Percentiles rank a stretch among this genome's conserved stretches.
Conservation (phyloP, 192 early-diverging fungal genomes). For the Rhizophagus prolifer region DNA sequence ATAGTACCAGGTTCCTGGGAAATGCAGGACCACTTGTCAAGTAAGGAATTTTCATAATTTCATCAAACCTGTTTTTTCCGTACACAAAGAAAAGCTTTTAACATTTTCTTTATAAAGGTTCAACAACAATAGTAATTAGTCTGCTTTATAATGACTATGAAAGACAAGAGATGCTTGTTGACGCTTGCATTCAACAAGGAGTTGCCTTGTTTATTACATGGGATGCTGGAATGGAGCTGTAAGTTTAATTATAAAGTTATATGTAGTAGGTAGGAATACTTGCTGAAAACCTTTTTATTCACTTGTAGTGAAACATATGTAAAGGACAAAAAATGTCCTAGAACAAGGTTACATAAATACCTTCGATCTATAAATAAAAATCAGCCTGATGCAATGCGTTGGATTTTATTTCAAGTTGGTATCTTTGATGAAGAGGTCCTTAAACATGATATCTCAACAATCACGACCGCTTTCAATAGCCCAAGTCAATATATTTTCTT, state of each 20-base stretch:
- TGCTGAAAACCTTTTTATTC: neutral
- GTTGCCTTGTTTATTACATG: conserved; percentile 11
- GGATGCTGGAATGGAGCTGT: conserved; percentile 17
- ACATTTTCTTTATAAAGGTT: neutral
- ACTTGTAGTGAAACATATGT: neutral
- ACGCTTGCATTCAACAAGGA: neutral
- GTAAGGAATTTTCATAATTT: neutral
- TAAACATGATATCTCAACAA: conserved; percentile 12
- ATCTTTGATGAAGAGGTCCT: conserved; percentile 9
- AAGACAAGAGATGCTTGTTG: neutral
- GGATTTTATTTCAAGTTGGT: conserved; percentile 18
- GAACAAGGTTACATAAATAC: conserved; percentile 5
- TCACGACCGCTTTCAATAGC: conserved; percentile 14
- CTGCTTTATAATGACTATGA: conserved; percentile 9
- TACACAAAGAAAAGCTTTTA: neutral
- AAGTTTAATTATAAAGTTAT: neutral
- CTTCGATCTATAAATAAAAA: neutral
- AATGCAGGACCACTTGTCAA: neutral
- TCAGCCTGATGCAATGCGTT: neutral
- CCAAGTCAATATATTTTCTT: conserved; percentile 9
- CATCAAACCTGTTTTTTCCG: neutral
- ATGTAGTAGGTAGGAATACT: neutral
- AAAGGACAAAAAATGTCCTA: neutral
- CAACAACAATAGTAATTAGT: neutral
- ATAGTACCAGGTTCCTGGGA: neutral